Evolutionary conservation across 1,139 yeast genomes (phyloP).

Genomic region (Taphrina populina): DNA sequence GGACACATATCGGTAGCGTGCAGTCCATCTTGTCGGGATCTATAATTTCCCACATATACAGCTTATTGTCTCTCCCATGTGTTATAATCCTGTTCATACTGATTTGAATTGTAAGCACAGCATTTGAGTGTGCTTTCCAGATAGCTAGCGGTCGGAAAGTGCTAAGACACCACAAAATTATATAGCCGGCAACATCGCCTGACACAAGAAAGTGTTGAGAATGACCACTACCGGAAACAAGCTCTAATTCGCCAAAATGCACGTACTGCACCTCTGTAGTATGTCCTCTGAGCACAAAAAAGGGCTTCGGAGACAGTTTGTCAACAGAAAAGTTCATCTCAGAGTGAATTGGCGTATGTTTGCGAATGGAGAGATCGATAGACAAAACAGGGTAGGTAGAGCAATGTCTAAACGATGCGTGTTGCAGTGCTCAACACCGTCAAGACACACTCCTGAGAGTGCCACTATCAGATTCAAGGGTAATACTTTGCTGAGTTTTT

Average conservation of each 20-base stretch:
- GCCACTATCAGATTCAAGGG: too few species aligned
- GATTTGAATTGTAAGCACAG: not conserved
- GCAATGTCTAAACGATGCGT: too few species aligned
- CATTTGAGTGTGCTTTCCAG: slow-evolving; percentile 29
- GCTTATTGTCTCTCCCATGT: slow-evolving; percentile 31
- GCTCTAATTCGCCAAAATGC: not conserved
- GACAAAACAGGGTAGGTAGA: too few species aligned
- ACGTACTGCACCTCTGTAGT: slow-evolving; percentile 10
- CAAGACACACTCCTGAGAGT: too few species aligned
- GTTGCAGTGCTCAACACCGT: too few species aligned
- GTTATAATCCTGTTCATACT: not conserved
- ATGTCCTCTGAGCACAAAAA: slow-evolving; percentile 25
- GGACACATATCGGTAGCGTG: not conserved
- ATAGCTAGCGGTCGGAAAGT: slow-evolving; percentile 29
- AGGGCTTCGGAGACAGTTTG: slow-evolving; percentile 12
- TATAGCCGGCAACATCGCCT: slow-evolving; percentile 25
- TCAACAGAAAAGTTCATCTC: not conserved
- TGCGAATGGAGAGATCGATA: too few species aligned
- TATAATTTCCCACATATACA: slow-evolving; percentile 22
- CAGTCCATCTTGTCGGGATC: not conserved
- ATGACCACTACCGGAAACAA: not conserved
- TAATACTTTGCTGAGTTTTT: too few species aligned
- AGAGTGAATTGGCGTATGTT: too few species aligned
- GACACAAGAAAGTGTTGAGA: slow-evolving; percentile 1
- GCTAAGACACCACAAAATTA: slow-evolving; percentile 18